Conservation (phyloP, 2,329 filamentous ascomycete genomes). For the Hymenoscyphus infarciens region DNA sequence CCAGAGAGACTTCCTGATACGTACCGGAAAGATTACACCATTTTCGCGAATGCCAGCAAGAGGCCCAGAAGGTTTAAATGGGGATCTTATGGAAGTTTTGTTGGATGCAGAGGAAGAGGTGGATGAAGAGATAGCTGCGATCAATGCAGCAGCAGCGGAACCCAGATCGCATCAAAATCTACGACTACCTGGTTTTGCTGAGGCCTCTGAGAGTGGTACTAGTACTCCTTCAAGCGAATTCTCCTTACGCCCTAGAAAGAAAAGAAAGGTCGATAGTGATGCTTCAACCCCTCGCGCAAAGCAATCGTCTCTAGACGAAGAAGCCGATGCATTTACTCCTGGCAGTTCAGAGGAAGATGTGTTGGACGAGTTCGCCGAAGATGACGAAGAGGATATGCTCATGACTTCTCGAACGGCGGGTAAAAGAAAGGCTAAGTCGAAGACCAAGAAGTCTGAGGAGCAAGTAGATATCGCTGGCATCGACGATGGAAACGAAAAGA, state of each 20-base stretch:
- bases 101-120: constrained; percentile 74
- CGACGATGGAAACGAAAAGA: constrained; percentile 83
- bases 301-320: constrained; percentile 37
- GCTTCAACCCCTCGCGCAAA: constrained; percentile 14
- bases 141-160: constrained; percentile 42
- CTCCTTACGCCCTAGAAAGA: constrained; percentile 56
- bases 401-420: constrained; percentile 36
- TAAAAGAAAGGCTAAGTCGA: constrained; percentile 36
- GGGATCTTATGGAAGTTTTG: constrained; percentile 72
- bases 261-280: constrained; percentile 41
- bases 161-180: constrained; percentile 69
- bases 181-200: constrained; percentile 67
- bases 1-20: constrained; percentile 83
- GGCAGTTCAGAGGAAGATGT: constrained; percentile 26
- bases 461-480: constrained; percentile 43
- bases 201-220: constrained; percentile 41
- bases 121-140: constrained; percentile 40
- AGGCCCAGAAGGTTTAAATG: constrained; percentile 54
- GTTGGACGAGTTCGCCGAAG: constrained; percentile 29
- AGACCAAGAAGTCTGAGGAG: constrained; percentile 32
- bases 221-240: constrained; percentile 48
- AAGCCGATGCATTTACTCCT: constrained; percentile 35
- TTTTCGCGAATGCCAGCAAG: constrained; percentile 70
- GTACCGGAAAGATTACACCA: constrained; percentile 95
- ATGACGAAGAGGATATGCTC: constrained; percentile 36